phyloP scores from a whole-genome alignment of 2,329 filamentous ascomycete species.

The Dissoconium aciculare region DNA sequence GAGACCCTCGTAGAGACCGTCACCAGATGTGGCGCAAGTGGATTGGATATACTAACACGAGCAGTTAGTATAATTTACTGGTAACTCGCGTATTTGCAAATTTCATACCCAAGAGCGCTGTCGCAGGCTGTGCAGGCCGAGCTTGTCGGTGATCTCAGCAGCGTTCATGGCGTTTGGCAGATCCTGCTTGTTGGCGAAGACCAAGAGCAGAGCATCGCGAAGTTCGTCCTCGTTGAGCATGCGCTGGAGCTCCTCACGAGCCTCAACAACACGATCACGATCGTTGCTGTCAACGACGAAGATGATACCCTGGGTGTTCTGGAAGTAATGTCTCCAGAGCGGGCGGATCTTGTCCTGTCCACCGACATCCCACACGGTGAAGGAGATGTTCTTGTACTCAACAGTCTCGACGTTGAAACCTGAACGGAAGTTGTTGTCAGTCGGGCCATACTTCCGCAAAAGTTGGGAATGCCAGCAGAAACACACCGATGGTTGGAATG shows the following conservation, averaged over 20 bases:
- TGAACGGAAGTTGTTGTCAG: slow-evolving; percentile 14
- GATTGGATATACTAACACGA: slow-evolving; percentile 98
- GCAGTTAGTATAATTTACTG: slow-evolving; percentile 3
- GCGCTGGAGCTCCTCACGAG: slow-evolving; percentile 80
- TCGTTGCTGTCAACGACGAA: slow-evolving; percentile 97
- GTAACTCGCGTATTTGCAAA: background rate
- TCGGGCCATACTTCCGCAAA: no score
- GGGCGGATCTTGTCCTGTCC: slow-evolving; percentile 98
- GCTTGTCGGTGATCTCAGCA: slow-evolving; percentile 99
- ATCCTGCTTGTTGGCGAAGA: slow-evolving; percentile 99
- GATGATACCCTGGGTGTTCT: slow-evolving; percentile 92
- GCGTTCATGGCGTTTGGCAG: slow-evolving; percentile 96
- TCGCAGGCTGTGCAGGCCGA: slow-evolving; percentile 96
- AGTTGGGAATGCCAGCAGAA: background rate
- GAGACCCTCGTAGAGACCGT: slow-evolving; percentile 98
- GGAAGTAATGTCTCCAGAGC: slow-evolving; percentile 92
- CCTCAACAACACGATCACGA: slow-evolving; percentile 80
- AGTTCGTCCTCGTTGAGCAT: slow-evolving; percentile 98
- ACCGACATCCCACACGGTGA: slow-evolving; percentile 98
- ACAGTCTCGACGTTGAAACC: slow-evolving; percentile 98
- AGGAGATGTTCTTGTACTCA: slow-evolving; percentile 98
- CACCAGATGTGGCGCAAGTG: slow-evolving; percentile 95
- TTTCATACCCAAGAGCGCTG: slow-evolving; percentile 81
- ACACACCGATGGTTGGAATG: slow-evolving; percentile 75
- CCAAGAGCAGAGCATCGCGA: slow-evolving; percentile 82